A percentile compares a stretch with the other conserved stretches of the same genome.
phyloP scores from a whole-genome alignment of 2,329 filamentous ascomycete genomes.

The Nemania serpens region DNA sequence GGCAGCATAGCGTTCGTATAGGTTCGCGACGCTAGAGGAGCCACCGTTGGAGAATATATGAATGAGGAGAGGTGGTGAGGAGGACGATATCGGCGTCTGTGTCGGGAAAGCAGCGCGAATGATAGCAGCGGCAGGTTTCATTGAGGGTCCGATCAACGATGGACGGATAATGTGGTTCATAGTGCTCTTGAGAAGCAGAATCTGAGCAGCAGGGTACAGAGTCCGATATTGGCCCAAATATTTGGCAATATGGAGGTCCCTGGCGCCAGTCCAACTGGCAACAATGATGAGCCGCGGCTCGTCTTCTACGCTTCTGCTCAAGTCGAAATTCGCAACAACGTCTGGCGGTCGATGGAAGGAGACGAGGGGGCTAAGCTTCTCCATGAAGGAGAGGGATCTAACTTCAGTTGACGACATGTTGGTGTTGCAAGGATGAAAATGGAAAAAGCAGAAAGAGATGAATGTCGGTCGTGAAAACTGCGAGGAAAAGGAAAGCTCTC shows the following conservation, averaged over 20 bases:
- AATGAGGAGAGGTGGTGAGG: neutral
- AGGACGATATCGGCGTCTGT: neutral
- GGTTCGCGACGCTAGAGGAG: neutral
- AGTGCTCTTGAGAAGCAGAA: neutral
- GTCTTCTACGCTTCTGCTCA: neutral
- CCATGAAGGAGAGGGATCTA: neutral
- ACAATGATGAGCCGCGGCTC: neutral
- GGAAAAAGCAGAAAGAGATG: no score
- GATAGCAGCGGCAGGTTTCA: neutral
- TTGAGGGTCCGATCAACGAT: neutral
- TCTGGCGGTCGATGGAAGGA: neutral
- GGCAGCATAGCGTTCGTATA: neutral
- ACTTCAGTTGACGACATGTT: neutral
- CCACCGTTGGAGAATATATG: neutral
- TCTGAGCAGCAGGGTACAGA: neutral
- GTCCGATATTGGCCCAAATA: neutral
- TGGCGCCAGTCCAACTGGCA: neutral
- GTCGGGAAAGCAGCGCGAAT: neutral
- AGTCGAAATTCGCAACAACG: neutral
- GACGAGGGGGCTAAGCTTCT: neutral
- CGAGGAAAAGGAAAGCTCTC: no score
- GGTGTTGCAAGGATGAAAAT: neutral
- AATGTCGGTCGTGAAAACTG: no score
- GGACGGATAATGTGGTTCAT: neutral
- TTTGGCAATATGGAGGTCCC: neutral